These are phyloP conservation scores for Spinacia oleracea DNA, from an alignment of 179 eudicot species.

Conservation along the genomic window DNA sequence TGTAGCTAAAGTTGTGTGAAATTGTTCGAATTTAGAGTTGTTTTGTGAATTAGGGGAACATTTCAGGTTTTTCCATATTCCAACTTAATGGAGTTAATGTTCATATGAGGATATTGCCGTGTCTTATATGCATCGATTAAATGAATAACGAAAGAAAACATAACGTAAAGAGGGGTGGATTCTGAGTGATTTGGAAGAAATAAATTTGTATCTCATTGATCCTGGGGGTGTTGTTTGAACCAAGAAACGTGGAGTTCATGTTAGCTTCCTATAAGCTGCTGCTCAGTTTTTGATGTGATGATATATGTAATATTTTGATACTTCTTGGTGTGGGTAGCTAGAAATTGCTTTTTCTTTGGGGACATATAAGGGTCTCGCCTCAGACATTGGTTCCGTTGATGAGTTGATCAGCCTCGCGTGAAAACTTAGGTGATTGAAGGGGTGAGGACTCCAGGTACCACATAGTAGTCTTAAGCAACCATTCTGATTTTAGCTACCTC, in stretches of 20 bases:
- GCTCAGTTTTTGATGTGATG: neutral
- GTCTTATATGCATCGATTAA: neutral
- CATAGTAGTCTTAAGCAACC: neutral
- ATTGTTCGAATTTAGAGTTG: no score
- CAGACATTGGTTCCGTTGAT: no score
- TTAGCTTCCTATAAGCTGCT: neutral
- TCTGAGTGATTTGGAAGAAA: neutral
- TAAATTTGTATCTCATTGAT: neutral
- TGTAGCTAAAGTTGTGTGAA: no score
- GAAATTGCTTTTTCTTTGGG: neutral
- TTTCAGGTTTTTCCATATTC: no score
- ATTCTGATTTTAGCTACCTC: neutral
- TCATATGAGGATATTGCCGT: no score
- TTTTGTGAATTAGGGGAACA: no score
- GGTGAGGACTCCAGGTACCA: neutral
- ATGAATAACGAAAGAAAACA: neutral
- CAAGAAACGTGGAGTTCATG: neutral
- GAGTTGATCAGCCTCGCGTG: no score
- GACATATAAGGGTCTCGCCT: no score
- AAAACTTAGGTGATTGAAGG: constrained; percentile 1
- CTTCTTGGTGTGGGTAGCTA: neutral
- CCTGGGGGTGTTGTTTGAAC: neutral
- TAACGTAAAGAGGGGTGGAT: neutral
- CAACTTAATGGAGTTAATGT: no score
- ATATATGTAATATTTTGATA: neutral